These are phyloP conservation scores for Blastomyces percursus DNA, from an alignment of 2,329 filamentous ascomycete genomes.

Conservation along the genomic window DNA sequence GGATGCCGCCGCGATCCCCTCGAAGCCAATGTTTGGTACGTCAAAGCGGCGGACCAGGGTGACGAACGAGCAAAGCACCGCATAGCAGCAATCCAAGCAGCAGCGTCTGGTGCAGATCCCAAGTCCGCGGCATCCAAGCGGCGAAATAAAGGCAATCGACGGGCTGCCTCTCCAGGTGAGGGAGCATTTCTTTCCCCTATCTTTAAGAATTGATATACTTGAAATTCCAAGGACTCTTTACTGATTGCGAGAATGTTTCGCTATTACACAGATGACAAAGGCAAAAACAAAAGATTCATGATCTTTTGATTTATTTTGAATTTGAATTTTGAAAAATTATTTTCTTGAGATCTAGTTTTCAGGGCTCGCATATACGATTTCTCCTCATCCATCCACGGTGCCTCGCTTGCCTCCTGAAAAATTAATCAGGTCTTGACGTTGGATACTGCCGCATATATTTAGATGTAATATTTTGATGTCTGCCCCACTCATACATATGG, in stretches of 20 bases:
- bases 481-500: background rate
- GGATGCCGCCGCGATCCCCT: slow-evolving; percentile 89
- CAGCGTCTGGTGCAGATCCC: slow-evolving; percentile 49
- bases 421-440: background rate
- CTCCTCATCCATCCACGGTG: background rate
- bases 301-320: slow-evolving; percentile 15
- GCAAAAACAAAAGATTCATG: slow-evolving; percentile 17
- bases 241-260: background rate
- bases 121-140: slow-evolving; percentile 17
- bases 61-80: slow-evolving; percentile 83
- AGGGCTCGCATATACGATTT: background rate
- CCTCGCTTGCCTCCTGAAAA: background rate
- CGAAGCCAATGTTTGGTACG: slow-evolving; percentile 97
- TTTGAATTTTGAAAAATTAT: background rate
- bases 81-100: slow-evolving; percentile 73
- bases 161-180: background rate
- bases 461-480: background rate
- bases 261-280: slow-evolving; percentile 10
- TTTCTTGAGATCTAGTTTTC: background rate
- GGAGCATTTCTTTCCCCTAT: no score
- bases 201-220: background rate
- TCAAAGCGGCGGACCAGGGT: slow-evolving; percentile 83
- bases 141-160: background rate
- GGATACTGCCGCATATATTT: background rate
- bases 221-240: background rate